Evolutionary conservation across 148 eudicot species (phyloP), one percentile per base, ranked within the genome.

Genomic region (Silene latifolia): DNA sequence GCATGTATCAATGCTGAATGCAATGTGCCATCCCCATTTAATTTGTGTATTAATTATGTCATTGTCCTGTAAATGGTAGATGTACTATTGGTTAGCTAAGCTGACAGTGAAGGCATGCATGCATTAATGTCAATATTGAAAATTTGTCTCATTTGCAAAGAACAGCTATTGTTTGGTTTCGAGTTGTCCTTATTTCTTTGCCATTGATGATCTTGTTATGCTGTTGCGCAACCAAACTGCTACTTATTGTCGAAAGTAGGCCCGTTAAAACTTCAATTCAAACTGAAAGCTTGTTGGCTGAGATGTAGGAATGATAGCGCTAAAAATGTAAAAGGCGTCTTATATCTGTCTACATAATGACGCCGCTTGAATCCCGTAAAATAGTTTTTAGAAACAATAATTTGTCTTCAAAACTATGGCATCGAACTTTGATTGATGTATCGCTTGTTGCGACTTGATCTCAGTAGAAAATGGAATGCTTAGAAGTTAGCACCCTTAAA

Each of bases 41-140:
- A 25, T 51, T 59, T 21, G 7, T 44, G 67, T 59, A 68, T 64
- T 59, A 68, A 53, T 27, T 17, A 44, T 69, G 67, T 68, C 7
- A 64, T 76, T 63, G 79, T 76, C 79, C 79, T 68, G 25, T 58
- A 46, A 39, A 58, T 53, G 63, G 35, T 42, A 24, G 53, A 42
- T 35, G n/a, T 72, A 74, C 53, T 73, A 67, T 17, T 71, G 19
- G 69, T 59, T 63, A 54, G 56, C 71, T 20, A 47, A 35, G 58
- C 11, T 51, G 39, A 17, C 21, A 51, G 56, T 9, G 62, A 48
- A 46, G 68, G 48, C 47, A 24, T 47, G 17, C 61, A 76, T 51
- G 56, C 56, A 25, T 76, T 48, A 70, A 67, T 66, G 72, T 67
- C 57, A 21, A 56, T 56, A 18, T 67, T 57, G 65, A 67, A 20